Conservation (phyloP, 306 rosid genomes). For the Glycine latifolia region DNA sequence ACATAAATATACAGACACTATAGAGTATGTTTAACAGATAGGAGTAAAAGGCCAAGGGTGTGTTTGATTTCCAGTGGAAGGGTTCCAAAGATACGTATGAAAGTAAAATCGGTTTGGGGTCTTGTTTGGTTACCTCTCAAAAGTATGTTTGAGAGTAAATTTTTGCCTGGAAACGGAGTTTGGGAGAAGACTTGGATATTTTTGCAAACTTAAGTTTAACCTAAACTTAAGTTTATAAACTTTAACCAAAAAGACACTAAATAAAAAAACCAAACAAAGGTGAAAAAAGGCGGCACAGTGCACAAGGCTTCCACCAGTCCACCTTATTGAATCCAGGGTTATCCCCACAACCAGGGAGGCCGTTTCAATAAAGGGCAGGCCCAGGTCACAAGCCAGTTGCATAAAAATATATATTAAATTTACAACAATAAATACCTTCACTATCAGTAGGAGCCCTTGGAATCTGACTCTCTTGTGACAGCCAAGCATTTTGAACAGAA, state of each 20-base stretch:
- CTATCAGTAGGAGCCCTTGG: conserved; percentile 59
- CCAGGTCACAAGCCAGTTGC: background rate
- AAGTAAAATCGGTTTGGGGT: no score
- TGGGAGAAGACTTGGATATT: no score
- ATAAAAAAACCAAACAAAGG: background rate
- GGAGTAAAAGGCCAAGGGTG: background rate
- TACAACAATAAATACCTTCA: conserved; percentile 59
- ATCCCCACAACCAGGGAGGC: background rate
- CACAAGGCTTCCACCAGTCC: background rate
- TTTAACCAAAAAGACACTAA: no score
- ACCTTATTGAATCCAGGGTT: background rate
- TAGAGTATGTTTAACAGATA: conserved; percentile 1
- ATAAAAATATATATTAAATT: background rate
- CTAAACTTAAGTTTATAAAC: no score
- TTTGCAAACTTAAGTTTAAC: no score
- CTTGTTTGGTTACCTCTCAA: no score
- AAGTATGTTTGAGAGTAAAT: no score
- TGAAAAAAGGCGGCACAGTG: no score
- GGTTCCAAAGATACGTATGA: no score
- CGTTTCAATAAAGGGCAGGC: background rate
- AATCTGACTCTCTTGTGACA: conserved; percentile 70
- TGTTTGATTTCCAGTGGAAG: no score
- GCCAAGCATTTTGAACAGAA: conserved; percentile 85
- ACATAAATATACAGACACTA: conserved; percentile 11
- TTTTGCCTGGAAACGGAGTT: no score